Base-by-base conservation (phyloP, 2,329 filamentous ascomycete genomes). In the Pyricularia sp. region DNA sequence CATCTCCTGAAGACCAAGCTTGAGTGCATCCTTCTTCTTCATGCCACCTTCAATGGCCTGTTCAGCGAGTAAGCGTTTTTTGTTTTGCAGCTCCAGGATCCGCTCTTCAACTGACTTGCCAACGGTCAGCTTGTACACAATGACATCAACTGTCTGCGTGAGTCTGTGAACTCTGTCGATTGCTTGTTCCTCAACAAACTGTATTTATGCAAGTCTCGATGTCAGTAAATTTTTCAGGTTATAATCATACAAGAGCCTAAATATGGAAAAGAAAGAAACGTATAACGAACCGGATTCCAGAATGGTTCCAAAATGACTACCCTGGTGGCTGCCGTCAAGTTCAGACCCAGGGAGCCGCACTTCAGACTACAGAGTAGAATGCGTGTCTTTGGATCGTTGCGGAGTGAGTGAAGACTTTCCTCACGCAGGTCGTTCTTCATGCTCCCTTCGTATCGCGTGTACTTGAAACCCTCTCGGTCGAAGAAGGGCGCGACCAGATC, bases 111-210 rank as follows among this genome's bases (percentile, higher is more conserved):
- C 93, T 0, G 89, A 93, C 69, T 88, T 83, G 69, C 85, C 84
- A 67, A 99, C 88, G 2, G 92, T 96, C 71, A 99, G 85, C 71
- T 94, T 96, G 81, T 96, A 99, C 68, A 99, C 91, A 65, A 93
- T 86, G 40, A 99, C 94, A 72, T 97, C 93, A 55, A 93, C 83
- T 1, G 91, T 97, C 76, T 99, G 94, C 55, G 96, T 97, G 64
- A 99, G 88, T n/a, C 94, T 91, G 74, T 99, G 94, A 30, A 99
- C 94, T 65, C 94, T 91, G 76, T 99, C 94, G 70, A 99, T 99
- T 62, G 94, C 94, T 80, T 99, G 94, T 75, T 99, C 94, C 79
- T 99, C 94, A 40, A 99, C 91, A 72, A 99, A 99, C 31, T 64
- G 53, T 9, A 10, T 8, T 28, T 49, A n/a, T 30, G 8, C 1